Evolutionary conservation across 495 filamentous ascomycete species (phyloP).

Genomic region (Penicillium crystallinum): DNA sequence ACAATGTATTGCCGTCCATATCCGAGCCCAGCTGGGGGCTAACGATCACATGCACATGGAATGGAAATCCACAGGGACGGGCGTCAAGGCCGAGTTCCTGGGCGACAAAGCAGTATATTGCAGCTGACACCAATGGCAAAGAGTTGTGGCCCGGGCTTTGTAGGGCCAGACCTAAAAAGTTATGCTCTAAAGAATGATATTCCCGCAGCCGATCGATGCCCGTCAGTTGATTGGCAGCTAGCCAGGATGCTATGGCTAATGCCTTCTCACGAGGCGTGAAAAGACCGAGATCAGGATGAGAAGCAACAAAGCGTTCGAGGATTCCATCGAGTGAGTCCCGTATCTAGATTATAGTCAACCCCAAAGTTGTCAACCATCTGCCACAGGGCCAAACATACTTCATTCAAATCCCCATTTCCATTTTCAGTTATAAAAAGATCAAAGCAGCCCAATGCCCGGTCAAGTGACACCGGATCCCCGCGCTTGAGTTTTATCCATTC

Average conservation of each 20-base stretch:
- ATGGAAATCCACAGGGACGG: conserved; percentile 68
- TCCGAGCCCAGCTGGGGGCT: conserved; percentile 52
- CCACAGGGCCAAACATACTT: conserved; percentile 43
- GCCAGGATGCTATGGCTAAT: conserved; percentile 56
- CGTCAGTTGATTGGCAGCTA: conserved; percentile 59
- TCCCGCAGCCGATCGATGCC: conserved; percentile 58
- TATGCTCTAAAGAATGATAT: conserved; percentile 78
- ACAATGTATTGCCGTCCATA: conserved; percentile 56
- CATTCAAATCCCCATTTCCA: conserved; percentile 63
- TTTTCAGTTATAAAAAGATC: conserved; percentile 81
- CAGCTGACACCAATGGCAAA: conserved; percentile 71
- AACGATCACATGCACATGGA: conserved; percentile 73
- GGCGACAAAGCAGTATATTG: conserved; percentile 66
- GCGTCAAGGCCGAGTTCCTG: conserved; percentile 63
- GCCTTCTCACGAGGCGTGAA: conserved; percentile 62
- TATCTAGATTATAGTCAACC: conserved; percentile 42
- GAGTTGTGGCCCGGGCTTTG: conserved; percentile 59
- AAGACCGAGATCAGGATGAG: conserved; percentile 45
- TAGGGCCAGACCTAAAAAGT: conserved; percentile 70
- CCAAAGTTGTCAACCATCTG: not conserved
- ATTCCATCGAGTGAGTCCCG: conserved; percentile 57
- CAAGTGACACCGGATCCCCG: conserved; percentile 54
- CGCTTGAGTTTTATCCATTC: conserved; percentile 61
- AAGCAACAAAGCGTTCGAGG: conserved; percentile 44
- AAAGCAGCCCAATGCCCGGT: conserved; percentile 71